phyloP scores from a whole-genome alignment of 176 grass and related monocot species.

The Oryza glaberrima region DNA sequence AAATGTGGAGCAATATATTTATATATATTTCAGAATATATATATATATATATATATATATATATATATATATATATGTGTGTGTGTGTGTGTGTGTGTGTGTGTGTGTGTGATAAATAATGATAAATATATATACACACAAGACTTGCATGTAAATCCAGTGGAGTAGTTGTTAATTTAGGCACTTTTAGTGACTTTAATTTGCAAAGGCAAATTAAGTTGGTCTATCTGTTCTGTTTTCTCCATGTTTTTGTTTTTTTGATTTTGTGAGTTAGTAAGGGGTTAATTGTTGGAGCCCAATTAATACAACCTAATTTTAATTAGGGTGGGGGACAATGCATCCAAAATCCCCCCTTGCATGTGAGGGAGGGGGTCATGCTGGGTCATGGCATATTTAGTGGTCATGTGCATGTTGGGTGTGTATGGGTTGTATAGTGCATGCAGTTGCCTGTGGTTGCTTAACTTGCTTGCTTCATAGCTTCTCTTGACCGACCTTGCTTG shows the following conservation, averaged over 20 bases:
- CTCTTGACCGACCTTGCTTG: background rate
- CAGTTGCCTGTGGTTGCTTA: background rate
- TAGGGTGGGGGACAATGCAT: background rate
- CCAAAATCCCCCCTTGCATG: slow-evolving; percentile 24
- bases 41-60: too few species aligned
- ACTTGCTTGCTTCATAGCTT: background rate
- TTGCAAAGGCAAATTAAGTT: background rate
- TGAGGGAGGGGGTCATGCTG: slow-evolving; percentile 40
- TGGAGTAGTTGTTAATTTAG: background rate
- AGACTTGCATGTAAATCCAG: background rate
- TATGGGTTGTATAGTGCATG: background rate
- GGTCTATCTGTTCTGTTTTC: background rate
- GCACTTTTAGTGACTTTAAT: background rate
- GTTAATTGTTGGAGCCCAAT: background rate
- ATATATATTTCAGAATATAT: background rate
- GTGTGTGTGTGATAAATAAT: background rate
- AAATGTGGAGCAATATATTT: background rate
- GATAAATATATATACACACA: background rate
- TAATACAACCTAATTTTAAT: background rate
- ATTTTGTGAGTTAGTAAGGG: background rate
- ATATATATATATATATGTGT: too few species aligned
- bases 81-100: too few species aligned
- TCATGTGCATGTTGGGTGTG: slow-evolving; percentile 39
- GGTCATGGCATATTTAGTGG: slow-evolving; percentile 40
- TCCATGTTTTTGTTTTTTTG: background rate